Conservation (phyloP, 805 yeast genomes). For the Wickerhamomyces tratensis region DNA sequence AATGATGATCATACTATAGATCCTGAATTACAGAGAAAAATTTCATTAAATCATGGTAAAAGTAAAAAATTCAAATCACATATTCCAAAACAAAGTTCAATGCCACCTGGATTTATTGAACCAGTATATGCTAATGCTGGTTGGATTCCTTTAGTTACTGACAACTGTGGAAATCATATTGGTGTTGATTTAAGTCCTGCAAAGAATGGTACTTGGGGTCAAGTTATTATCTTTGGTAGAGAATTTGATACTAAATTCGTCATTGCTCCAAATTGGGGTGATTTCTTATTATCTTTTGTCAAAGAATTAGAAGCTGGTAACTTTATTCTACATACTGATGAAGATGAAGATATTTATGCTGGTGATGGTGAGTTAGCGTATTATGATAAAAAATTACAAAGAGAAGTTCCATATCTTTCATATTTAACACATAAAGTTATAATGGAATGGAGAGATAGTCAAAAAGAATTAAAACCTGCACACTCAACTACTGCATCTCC, state of each 20-base stretch:
- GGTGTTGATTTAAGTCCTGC: constrained; percentile 87
- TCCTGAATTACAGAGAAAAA: constrained; percentile 14
- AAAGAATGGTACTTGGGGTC: constrained; percentile 74
- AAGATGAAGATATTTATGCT: constrained; percentile 55
- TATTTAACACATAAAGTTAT: constrained; percentile 26
- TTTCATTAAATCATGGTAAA: constrained; percentile 6
- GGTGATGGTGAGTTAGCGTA: constrained; percentile 70
- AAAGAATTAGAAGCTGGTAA: constrained; percentile 83
- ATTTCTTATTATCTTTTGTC: constrained; percentile 71
- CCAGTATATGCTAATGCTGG: constrained; percentile 76
- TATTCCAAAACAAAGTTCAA: constrained; percentile 48
- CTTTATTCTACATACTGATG: constrained; percentile 53
- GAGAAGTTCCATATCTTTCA: constrained; percentile 33
- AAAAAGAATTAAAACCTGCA: neutral
- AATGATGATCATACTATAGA: constrained; percentile 7
- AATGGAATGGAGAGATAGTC: constrained; percentile 6
- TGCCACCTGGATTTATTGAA: constrained; percentile 71
- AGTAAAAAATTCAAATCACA: constrained; percentile 27
- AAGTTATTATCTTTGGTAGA: constrained; percentile 86
- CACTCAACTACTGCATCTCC: constrained; percentile 1
- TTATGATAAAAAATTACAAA: constrained; percentile 47
- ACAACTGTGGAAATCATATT: constrained; percentile 83
- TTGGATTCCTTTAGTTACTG: constrained; percentile 91
- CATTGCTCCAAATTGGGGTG: constrained; percentile 83
- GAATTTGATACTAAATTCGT: constrained; percentile 88